phyloP scores from a whole-genome alignment of 1,284 basidiomycete species.

The Heterobasidion annosum region DNA sequence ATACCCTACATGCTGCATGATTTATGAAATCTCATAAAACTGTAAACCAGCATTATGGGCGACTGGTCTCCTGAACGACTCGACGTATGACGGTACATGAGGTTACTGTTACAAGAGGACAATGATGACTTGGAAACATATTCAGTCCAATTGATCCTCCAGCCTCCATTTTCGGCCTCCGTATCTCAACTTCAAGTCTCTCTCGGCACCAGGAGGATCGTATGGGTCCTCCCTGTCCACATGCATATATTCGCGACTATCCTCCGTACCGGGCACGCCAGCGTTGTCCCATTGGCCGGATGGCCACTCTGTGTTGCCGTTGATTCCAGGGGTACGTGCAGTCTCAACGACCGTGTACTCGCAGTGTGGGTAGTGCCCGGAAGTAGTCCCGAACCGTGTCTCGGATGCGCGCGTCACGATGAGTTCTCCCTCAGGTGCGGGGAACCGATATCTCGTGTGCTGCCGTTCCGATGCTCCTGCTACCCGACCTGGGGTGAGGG shows the following conservation, averaged over 20 bases:
- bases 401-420: not conserved
- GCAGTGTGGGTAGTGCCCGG: not conserved
- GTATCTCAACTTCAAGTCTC: conserved; percentile 1
- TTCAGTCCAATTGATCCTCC: not conserved
- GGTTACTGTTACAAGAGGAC: no score
- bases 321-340: not conserved
- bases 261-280: not conserved
- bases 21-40: not conserved
- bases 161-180: not conserved
- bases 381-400: no score
- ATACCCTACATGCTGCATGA: not conserved
- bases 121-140: no score
- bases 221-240: conserved; percentile 1
- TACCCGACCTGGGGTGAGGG: not conserved
- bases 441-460: not conserved
- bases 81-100: no score
- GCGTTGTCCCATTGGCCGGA: not conserved
- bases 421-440: not conserved
- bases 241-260: not conserved
- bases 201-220: not conserved
- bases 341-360: not conserved
- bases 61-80: no score
- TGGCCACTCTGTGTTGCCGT: not conserved
- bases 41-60: no score
- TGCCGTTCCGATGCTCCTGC: conserved; percentile 2